Evolutionary conservation across 306 rosid genomes (phyloP), one percentile per base, ranked within the genome.

Genomic region (Cotoneaster glaucophyllus): DNA sequence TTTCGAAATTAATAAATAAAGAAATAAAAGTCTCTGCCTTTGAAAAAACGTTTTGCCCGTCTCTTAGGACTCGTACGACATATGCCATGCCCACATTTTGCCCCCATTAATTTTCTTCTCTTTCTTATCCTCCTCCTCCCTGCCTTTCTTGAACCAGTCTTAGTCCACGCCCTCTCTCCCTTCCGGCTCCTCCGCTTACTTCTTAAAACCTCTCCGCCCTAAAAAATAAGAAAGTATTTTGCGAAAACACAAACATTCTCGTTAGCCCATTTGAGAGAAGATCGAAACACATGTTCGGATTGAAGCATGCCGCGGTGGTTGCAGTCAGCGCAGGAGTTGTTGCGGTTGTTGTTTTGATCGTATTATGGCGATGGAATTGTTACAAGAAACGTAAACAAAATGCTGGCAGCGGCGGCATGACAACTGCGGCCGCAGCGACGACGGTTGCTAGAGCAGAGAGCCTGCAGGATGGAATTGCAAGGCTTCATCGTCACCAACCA

Each of bases 101-200:
- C 3, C 58, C 26, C 63, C 63, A 10, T 75, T 53, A 19, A 57
- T 24, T 22, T 57, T 37, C 54, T 14, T 67, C 10, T 76, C 6
- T 43, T 62, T 18, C 19, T 8, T 43, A 19, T 28, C 66, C 72
- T 25, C 14, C 63, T 75, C 84, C 71, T 79, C 71, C 88, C 71
- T 79, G 76, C 86, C 87, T 79, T 87, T 77, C 77, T 82, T 88
- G 86, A 93, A 83, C 84, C 37, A 81, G 84, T 82, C 90, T n/a
- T n/a, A 56, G 87, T 84, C 92, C 81, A 84, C 93, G 87, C 87
- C 78, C 80, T 48, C 82, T 48, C 82, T 81, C 39, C 69, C 56
- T 18, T 64, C 78, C 24, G 8, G 21, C 25, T 71, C 21, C 31
- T 39, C 73, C 61, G 19, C 29, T 24, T 62, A n/a, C 67, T 37